Evolutionary conservation across 2,329 filamentous ascomycete genomes (phyloP), one percentile per base, ranked within the genome.

Genomic region (Ceratocystis cubensis): DNA sequence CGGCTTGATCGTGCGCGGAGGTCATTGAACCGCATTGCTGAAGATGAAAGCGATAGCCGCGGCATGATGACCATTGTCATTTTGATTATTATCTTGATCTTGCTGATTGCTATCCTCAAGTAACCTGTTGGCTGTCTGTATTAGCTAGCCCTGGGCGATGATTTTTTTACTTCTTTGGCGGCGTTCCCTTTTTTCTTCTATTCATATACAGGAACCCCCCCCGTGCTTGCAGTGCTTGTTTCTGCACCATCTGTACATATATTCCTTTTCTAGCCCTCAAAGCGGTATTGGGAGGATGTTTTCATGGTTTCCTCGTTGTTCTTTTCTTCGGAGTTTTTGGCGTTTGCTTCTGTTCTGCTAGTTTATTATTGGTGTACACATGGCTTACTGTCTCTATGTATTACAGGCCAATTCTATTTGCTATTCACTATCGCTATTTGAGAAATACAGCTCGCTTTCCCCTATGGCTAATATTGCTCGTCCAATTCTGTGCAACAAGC

Each of bases 71-170:
- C 87, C 33, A 89, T 95, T 67, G 85, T 96, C 70, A 82, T 87
- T 20, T 77, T 96, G 73, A 94, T 96, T 71, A 82, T 95, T 63
- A 81, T 96, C 10, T 76, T 96, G 71, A 81, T 96, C 4, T 76
- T 96, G 71, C 75, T 96, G 72, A 95, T 96, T 77, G 83, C 88
- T 28, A 84, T 96, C 59, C 74, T 92, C 76, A 94, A 94, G 77
- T 92, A 76, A 22, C 25, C 22, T 25, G n/a, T n/a, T 1, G 3
- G 7, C 44, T 45, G 15, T 37, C 15, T 20, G 61, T 20, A 22
- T 44, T 13, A 15, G 20, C 20, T 13, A 15, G 20, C 20, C 5
- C 30, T 13, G 37, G 10, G 1, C 10, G 20, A 28, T 28, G 10
- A 15, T 48, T n/a, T 48, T 46, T 5, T 45, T 46, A 4, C 4